Base-by-base conservation (phyloP, 192 early-diverging fungal genomes). In the Coemansia sp. region DNA sequence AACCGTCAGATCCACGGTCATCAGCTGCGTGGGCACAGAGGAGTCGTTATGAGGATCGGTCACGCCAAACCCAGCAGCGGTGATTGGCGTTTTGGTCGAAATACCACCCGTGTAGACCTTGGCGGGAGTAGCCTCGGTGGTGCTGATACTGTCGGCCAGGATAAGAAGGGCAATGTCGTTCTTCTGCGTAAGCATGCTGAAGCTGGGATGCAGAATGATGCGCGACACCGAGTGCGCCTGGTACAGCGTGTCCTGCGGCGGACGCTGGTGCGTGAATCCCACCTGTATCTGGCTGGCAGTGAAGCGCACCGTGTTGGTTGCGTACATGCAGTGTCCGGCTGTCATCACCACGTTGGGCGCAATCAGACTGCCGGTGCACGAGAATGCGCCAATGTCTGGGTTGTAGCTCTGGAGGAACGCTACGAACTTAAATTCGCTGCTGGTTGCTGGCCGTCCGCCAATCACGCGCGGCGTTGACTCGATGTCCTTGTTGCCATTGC, bases 311-410 rank as follows among this genome's bases (percentile, higher is more conserved):
- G 46, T 40, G 9, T 17, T n/a, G 22, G 46, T 63, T 7, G 44
- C 40, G 38, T 67, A 69, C 0, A 68, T 57, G 50, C 84, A 85
- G 45, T 85, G 84, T 0, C 69, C 84, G 0, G 84, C 84, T 0
- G 80, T 77, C 13, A 85, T 62, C 32, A 85, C 74, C 10, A 74
- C 59, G 13, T 83, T 80, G 19, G 76, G 64, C 1, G 77, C 72
- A 48, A 85, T 72, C 44, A 85, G 66, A 7, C 71, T 71, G 12
- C 77, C 75, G 0, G 80, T 82, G 62, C 84, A 85, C 42, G 61
- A 46, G 6, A 60, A 63, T 11, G 53, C 39, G 0, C 64, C 60
- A 25, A 39, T 53, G 0, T 44, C 57, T 20, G 32, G 11, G n/a
- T 50, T 61, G 42, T 43, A 46, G 19, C 49, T 51, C 41, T 70